Base-by-base conservation (phyloP, 1,139 yeast species). In the Candida frijolesensis region DNA sequence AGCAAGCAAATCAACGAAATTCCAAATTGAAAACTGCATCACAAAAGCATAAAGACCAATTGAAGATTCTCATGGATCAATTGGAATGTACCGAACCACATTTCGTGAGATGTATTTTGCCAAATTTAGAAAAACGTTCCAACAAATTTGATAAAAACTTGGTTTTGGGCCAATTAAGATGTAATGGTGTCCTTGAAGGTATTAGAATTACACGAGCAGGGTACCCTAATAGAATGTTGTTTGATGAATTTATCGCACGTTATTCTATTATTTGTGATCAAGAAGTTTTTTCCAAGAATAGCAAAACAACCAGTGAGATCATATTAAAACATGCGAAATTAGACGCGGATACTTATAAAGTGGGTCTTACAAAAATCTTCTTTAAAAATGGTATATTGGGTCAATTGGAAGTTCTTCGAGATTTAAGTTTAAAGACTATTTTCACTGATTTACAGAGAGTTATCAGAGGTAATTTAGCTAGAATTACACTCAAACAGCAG, bases 181-280 rank as follows among this genome's bases (percentile, higher is more conserved):
- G 98, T 65, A 95, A 95, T 65, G 99, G 99, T 79, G 99, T 95
- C 12, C 72, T 95, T 46, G 99, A 95, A 74, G 99, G 99, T 56
- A 95, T 95, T 42, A 80, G 99, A 68, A 94, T 95, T 55, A 96
- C 98, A 0, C 79, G 99, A 57, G 92, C 97, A 14, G 99, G 99
- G 2, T 95, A 88, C 65, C 99, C 99, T 1, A 95, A 95, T 67
- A 81, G 97, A 57, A 82, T 94, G 65, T 82, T 86, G 45, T 94
- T 92, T 66, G 81, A 84, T 43, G 96, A 90, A 50, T 94, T 95
- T 68, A 82, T 81, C 51, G 79, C 74, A 48, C 78, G 96, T 50
- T 95, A 95, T 64, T 81, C 82, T 32, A 81, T 92, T 22, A 72
- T 95, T 38, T 79, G 79, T 49, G 68, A 71, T 3, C 67, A 67